Evolutionary conservation across 2,329 filamentous ascomycete species (phyloP).

Genomic region (Calonectria honghensis): DNA sequence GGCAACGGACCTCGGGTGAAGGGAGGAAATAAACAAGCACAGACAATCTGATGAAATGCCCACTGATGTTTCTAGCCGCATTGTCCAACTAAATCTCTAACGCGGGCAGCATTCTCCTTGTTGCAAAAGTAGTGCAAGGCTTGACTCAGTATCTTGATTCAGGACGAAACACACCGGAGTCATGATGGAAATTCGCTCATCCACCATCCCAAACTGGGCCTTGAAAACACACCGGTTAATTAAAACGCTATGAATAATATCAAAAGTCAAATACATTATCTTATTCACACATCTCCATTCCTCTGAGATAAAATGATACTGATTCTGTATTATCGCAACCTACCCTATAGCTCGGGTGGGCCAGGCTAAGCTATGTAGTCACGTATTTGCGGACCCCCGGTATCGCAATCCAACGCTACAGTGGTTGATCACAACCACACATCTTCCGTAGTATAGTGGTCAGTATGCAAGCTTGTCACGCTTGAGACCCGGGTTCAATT

Average conservation of each 20-base stretch:
- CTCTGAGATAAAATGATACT: not conserved
- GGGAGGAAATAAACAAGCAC: not conserved
- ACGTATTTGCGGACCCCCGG: not conserved
- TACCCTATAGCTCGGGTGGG: not conserved
- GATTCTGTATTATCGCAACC: not conserved
- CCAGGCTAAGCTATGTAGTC: not conserved
- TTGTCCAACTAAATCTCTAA: not conserved
- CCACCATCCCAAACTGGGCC: not conserved
- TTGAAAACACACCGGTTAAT: not conserved
- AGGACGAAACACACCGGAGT: no score
- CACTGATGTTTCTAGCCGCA: not conserved
- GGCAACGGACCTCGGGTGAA: not conserved
- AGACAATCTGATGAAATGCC: not conserved
- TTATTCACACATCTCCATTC: not conserved
- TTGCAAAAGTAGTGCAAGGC: not conserved
- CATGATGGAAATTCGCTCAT: not conserved
- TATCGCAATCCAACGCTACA: slow-evolving; percentile 21
- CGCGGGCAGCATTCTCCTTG: not conserved
- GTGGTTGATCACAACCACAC: slow-evolving; percentile 8
- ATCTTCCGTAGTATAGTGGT: slow-evolving; percentile 28
- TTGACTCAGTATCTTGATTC: no score
- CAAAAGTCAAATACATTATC: not conserved
- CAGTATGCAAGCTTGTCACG: slow-evolving; percentile 29
- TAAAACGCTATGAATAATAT: not conserved
- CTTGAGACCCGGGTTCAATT: slow-evolving; percentile 29